Percentiles rank a stretch among this genome's conserved stretches.
phyloP scores from a whole-genome alignment of 2,329 filamentous ascomycete genomes.

The Triangularia verruculosa region DNA sequence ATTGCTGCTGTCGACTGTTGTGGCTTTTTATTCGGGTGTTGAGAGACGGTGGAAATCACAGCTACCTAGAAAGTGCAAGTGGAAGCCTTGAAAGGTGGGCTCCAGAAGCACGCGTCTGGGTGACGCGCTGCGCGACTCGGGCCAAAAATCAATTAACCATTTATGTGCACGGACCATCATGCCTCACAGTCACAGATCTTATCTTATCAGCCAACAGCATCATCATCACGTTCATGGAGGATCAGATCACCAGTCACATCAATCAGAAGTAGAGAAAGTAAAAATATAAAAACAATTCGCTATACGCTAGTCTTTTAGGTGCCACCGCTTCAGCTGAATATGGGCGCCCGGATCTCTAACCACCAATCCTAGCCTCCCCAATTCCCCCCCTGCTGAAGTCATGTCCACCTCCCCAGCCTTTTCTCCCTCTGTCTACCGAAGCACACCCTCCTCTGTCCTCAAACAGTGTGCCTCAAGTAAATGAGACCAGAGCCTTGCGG shows the following conservation, averaged over 20 bases:
- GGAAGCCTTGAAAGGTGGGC: not conserved
- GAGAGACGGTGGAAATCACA: not conserved
- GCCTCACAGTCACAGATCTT: not conserved
- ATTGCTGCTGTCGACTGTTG: not conserved
- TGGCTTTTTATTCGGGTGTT: not conserved
- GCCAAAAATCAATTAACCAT: conserved; percentile 25
- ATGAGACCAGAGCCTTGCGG: not conserved
- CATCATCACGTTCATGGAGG: not conserved
- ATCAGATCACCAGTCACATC: not conserved
- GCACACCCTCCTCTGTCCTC: not conserved
- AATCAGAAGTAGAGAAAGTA: not conserved
- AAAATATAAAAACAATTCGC: not conserved
- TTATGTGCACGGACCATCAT: conserved; percentile 21
- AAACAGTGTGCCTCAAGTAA: not conserved
- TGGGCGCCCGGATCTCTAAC: not conserved
- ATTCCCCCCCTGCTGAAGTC: not conserved
- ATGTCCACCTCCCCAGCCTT: not conserved
- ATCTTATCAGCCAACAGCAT: not conserved
- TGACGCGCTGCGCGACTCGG: conserved; percentile 19
- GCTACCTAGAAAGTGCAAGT: conserved; percentile 1
- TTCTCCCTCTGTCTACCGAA: not conserved
- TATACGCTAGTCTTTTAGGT: not conserved
- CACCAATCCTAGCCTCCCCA: not conserved
- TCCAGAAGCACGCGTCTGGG: conserved; percentile 22
- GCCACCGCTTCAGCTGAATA: not conserved